These are phyloP conservation scores for Sonneratia caseolaris DNA, from an alignment of 345 rosid species.

Conservation along the genomic window DNA sequence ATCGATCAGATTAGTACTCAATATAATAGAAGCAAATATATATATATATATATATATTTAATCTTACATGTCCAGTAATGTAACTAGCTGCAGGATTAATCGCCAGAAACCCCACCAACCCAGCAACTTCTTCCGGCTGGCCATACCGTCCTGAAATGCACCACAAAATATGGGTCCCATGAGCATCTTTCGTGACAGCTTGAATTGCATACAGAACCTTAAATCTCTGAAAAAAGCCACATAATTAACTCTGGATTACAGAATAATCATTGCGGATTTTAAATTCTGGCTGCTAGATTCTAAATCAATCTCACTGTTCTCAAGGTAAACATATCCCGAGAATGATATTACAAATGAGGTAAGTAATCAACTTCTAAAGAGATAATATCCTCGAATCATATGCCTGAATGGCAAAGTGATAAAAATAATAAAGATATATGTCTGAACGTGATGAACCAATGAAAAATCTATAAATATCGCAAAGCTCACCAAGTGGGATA, in stretches of 20 bases:
- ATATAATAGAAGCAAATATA: background rate
- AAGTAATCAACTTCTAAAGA: too few species aligned
- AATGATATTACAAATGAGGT: too few species aligned
- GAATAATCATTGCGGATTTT: too few species aligned
- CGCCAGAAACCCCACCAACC: constrained; percentile 93
- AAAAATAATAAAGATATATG: background rate
- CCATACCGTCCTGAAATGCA: constrained; percentile 75
- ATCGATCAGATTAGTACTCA: background rate
- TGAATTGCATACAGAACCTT: background rate
- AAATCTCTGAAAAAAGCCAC: too few species aligned
- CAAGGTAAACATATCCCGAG: too few species aligned
- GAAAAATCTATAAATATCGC: background rate
- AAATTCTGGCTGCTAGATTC: too few species aligned
- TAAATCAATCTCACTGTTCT: too few species aligned
- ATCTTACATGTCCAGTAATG: constrained; percentile 82
- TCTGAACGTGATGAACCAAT: background rate
- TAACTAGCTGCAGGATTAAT: constrained; percentile 78
- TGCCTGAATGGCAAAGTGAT: background rate
- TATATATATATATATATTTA: background rate
- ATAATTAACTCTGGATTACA: too few species aligned
- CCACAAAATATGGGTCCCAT: background rate
- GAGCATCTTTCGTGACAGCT: background rate
- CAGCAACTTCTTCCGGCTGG: constrained; percentile 96
- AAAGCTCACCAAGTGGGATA: constrained; percentile 67
- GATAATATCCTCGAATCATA: background rate